Base-by-base conservation (phyloP, 2,329 filamentous ascomycete genomes). In the Diaporthe sp. region DNA sequence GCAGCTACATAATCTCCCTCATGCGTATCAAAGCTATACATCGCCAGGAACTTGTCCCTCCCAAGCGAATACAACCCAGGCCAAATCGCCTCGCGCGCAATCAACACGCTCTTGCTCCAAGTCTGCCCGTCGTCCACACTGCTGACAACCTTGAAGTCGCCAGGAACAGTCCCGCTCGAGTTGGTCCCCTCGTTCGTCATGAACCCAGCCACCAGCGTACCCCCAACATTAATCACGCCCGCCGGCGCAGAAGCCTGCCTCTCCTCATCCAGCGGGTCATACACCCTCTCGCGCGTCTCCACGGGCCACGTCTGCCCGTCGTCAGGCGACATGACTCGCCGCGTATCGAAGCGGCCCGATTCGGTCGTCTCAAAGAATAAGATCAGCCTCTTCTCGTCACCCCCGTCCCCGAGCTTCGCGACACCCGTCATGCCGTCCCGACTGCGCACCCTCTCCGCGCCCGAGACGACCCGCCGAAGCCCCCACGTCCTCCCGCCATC, bases 401-500 rank as follows among this genome's bases (percentile, higher is more conserved):
- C 17, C 2, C 45, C 45, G 2, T 28, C 64, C 2, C 64, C 64
- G 1, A 68, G 47, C 33, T 22, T 6, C 22, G 77, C 83, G 6
- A 88, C 83, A 19, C 85, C 85, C 10, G 85, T 78, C 86, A 87
- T 87, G 38, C 86, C 86, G 69, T 87, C 86, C 25, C 86, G 80
- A 3, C 85, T 80, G 4, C 75, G 79, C 30, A 75, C 60, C n/a
- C 64, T 68, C 4, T 81, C 79, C 4, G 76, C 72, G 13, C 85
- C 84, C 0, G 85, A 84, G 19, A 87, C 82, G 2, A 79, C 78
- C 15, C 80, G 71, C 74, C 78, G 76, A 13, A 57, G 66, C 1
- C 78, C 80, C 85, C 84, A 86, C 13, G 83, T 86, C 25, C 40
- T 17, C 2, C 86, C 86, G 2, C 81, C 83, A 74, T 87, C 84